Base-by-base conservation (phyloP, 768 basidiomycete species). In the Kwoniella sp. region DNA sequence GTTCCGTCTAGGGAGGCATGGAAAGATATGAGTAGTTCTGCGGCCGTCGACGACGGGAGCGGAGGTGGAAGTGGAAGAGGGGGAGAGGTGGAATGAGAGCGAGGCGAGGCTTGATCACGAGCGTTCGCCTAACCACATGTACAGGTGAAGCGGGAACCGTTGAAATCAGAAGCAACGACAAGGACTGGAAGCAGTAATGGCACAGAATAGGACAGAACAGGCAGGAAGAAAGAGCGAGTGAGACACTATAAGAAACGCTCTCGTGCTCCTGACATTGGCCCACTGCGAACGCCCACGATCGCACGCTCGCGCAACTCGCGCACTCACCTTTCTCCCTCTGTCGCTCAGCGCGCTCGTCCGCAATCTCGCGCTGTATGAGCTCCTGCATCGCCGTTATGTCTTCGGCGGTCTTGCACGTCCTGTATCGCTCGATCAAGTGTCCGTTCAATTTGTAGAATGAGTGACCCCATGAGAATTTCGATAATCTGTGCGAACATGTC, bases 381-480 rank as follows among this genome's bases (percentile, higher is more conserved):
- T 80, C 80, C 59, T 78, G 79, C 79, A 79, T 80, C n/a, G 60
- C 75, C 47, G 65, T 59, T 1, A 82, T 69, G 25, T 82, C 80
- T 58, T 78, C 76, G 7, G 75, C 67, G 11, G 76, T 86, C 1
- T 76, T 81, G 74, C 94, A 97, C 37, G 84, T 87, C 67, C 85
- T 84, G 76, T 99, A 99, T 53, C 84, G 85, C 61, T 90, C 86
- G 58, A 99, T 82, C 65, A 89, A 87, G 2, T 82, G 69, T 50
- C 85, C 82, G 78, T 99, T 99, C 58, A 99, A 88, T 59, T 87
- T 83, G 82, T 86, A 90, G 81, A 98, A 98, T 2, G 91, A 86
- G 23, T 85, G 86, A 1, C 92, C 95, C 94, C 95, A 97, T 9
- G 92, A 90, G 76, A 98, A 99, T 8, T 86, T 87, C 58, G 84